These are phyloP conservation scores for Suillus decipiens DNA, from an alignment of 768 basidiomycete species.

Conservation along the genomic window DNA sequence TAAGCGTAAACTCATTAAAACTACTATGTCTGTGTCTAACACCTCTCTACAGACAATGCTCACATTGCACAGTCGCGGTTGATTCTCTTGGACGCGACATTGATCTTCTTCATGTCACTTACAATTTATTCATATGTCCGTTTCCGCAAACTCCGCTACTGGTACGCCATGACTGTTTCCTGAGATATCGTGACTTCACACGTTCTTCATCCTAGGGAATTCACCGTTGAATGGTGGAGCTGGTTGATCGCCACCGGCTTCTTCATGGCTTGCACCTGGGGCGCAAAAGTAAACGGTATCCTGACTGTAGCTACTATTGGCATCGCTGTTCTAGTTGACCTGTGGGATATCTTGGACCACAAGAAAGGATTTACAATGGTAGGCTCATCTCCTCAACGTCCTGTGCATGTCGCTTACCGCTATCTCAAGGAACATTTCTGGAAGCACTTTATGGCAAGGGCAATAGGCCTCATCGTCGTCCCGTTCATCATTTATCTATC, in stretches of 20 bases:
- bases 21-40: slow-evolving; percentile 9
- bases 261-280: slow-evolving; percentile 95
- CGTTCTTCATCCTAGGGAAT: slow-evolving; percentile 58
- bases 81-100: slow-evolving; percentile 90
- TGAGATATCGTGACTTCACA: neutral
- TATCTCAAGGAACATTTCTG: slow-evolving; percentile 76
- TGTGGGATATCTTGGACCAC: slow-evolving; percentile 92
- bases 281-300: slow-evolving; percentile 96
- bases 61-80: slow-evolving; percentile 96
- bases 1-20: slow-evolving; percentile 39
- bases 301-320: slow-evolving; percentile 90
- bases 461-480: slow-evolving; percentile 80
- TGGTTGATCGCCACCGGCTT: slow-evolving; percentile 91
- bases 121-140: slow-evolving; percentile 92
- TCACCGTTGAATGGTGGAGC: slow-evolving; percentile 88
- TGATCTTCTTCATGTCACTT: slow-evolving; percentile 94
- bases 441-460: slow-evolving; percentile 86
- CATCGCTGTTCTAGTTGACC: slow-evolving; percentile 86
- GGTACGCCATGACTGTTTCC: slow-evolving; percentile 44
- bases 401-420: neutral
- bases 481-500: slow-evolving; percentile 90
- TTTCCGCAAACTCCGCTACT: slow-evolving; percentile 92
- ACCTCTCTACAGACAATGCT: slow-evolving; percentile 72
- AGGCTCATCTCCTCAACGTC: slow-evolving; percentile 11
- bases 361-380: slow-evolving; percentile 83